A percentile compares a stretch with the other conserved stretches of the same genome.
Evolutionary conservation across 148 eudicot genomes (phyloP).

Genomic region (Arbutus unedo): DNA sequence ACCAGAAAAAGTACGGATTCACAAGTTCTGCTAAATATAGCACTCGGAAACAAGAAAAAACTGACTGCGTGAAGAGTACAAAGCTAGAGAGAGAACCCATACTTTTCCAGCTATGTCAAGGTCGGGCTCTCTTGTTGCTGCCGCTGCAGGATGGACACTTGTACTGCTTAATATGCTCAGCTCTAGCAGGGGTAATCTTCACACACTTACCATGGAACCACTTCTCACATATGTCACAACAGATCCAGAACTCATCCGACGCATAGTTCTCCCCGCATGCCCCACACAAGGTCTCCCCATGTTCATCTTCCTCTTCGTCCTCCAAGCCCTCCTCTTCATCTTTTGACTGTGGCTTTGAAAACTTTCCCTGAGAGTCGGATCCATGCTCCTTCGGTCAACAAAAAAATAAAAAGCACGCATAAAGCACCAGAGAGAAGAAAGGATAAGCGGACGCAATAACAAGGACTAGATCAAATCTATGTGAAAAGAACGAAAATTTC

Average conservation of each 20-base stretch:
- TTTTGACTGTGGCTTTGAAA: conserved; percentile 43
- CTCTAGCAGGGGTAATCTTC: conserved; percentile 87
- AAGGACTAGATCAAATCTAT: background rate
- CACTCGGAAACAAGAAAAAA: background rate
- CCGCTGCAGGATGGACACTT: conserved; percentile 95
- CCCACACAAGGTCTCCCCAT: conserved; percentile 80
- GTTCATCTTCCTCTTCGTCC: conserved; percentile 80
- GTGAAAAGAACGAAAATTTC: background rate
- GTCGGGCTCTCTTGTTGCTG: conserved; percentile 79
- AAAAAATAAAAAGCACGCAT: background rate
- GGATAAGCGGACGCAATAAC: background rate
- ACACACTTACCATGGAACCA: conserved; percentile 97
- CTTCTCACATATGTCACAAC: conserved; percentile 83
- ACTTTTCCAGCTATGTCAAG: conserved; percentile 29
- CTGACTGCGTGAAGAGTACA: conserved; percentile 6
- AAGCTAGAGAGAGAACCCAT: background rate
- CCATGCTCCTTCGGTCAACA: conserved; percentile 21
- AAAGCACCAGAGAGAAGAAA: conserved; percentile 8
- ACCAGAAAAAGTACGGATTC: conserved; percentile 6
- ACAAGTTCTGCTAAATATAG: conserved; percentile 13
- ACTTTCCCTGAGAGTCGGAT: conserved; percentile 47
- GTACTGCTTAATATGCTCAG: conserved; percentile 95
- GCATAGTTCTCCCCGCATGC: conserved; percentile 81
- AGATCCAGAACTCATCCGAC: conserved; percentile 83
- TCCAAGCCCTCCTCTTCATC: conserved; percentile 56